A percentile compares a stretch with the other conserved stretches of the same genome.
These are phyloP conservation scores for Sugiyamaella pinicola DNA, from an alignment of 1,139 yeast genomes.

Conservation along the genomic window DNA sequence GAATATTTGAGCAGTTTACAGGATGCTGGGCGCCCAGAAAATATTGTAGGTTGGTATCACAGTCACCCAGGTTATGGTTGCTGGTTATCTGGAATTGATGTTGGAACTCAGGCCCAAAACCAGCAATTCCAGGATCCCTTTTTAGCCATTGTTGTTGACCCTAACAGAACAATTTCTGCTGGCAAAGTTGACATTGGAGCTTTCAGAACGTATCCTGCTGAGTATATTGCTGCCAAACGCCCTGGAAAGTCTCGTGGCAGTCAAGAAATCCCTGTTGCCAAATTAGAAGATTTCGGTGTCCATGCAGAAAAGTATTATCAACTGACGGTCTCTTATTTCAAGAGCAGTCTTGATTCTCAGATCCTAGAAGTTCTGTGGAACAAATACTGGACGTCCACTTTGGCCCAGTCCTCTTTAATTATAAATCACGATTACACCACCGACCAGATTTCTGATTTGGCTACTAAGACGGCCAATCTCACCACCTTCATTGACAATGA, in stretches of 20 bases:
- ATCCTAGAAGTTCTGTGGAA: conserved; percentile 52
- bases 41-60: conserved; percentile 85
- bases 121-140: conserved; percentile 92
- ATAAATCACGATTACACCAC: conserved; percentile 43
- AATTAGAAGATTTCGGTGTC: conserved; percentile 65
- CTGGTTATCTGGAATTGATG: conserved; percentile 90
- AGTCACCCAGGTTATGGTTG: conserved; percentile 98
- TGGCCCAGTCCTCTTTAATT: conserved; percentile 40
- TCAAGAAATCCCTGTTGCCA: conserved; percentile 49
- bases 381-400: conserved; percentile 53
- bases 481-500: background rate
- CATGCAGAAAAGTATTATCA: conserved; percentile 74
- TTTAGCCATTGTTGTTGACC: conserved; percentile 85
- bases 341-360: conserved; percentile 54
- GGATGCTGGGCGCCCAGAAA: conserved; percentile 53
- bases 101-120: conserved; percentile 79
- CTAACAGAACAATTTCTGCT: conserved; percentile 64
- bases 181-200: conserved; percentile 88
- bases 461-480: conserved; percentile 31
- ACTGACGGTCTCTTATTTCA: conserved; percentile 64
- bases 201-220: conserved; percentile 73
- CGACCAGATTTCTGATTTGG: conserved; percentile 38
- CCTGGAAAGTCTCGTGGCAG: conserved; percentile 9
- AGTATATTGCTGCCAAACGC: conserved; percentile 34
- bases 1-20: conserved; percentile 68